These are phyloP conservation scores for Alnus rubra DNA, from an alignment of 306 rosid genomes.

Conservation along the genomic window DNA sequence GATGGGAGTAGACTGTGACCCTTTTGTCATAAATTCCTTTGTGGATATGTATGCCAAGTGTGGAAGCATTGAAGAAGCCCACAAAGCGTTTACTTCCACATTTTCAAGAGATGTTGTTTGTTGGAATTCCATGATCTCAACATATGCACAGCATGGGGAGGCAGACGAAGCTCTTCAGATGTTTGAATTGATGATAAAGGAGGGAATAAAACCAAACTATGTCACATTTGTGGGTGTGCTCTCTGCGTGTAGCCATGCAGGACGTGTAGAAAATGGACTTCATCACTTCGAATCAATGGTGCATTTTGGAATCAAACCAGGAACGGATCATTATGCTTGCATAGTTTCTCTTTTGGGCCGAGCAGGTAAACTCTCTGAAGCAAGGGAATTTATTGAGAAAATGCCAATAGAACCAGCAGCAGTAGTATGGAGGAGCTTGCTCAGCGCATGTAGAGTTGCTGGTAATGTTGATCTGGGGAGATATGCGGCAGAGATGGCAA, in stretches of 20 bases:
- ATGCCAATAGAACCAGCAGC: constrained; percentile 80
- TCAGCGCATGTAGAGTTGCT: constrained; percentile 72
- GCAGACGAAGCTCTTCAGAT: constrained; percentile 60
- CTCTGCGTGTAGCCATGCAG: constrained; percentile 88
- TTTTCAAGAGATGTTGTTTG: constrained; percentile 64
- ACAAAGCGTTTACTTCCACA: constrained; percentile 47
- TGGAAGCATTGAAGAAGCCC: constrained; percentile 73
- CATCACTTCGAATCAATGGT: constrained; percentile 62
- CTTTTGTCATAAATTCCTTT: constrained; percentile 69
- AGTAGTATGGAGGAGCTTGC: constrained; percentile 88
- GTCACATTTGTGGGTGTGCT: constrained; percentile 80
- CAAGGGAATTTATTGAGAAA: constrained; percentile 61
- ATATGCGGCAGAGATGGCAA: constrained; percentile 87
- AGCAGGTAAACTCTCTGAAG: constrained; percentile 67
- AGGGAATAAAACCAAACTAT: constrained; percentile 58
- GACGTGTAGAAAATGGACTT: constrained; percentile 73
- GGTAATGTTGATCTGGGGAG: constrained; percentile 72
- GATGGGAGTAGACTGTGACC: constrained; percentile 64
- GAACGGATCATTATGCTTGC: constrained; percentile 85
- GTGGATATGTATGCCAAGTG: constrained; percentile 92
- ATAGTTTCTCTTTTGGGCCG: constrained; percentile 82
- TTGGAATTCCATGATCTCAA: constrained; percentile 89
- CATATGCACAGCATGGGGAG: constrained; percentile 88
- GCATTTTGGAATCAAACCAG: constrained; percentile 58
- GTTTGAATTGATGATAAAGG: constrained; percentile 56